Base-by-base conservation (phyloP, 2,329 filamentous ascomycete species). In the Lecanosticta acicola region DNA sequence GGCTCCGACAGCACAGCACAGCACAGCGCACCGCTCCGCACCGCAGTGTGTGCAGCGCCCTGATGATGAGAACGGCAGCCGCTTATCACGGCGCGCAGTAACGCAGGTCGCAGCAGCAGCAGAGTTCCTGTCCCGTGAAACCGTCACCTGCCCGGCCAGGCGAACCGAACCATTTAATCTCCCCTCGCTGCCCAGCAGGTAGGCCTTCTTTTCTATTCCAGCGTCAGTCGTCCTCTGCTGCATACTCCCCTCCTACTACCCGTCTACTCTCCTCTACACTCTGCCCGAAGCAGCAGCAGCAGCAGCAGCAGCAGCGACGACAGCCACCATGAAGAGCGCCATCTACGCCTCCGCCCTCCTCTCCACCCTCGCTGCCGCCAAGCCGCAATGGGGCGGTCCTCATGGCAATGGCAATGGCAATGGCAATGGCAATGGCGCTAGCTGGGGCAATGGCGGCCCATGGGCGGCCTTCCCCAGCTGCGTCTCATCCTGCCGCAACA, bases 391-490 rank as follows among this genome's bases (percentile, higher is more conserved):
- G 32, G 41, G 38, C 18, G 36, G 26, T 20, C 33, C 5, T 11
- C 19, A 39, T 19, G 18, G 18, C 18, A 39, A 39, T 19, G 42
- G 42, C 17, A 33, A 42, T 19, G 41, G 35, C 29, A 38, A 45
- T 11, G 37, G 33, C 41, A 41, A 33, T 37, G 20, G 35, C 42
- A 41, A 34, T 39, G 43, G 45, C 38, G 42, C 32, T 21, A 38
- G 34, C 20, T 39, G 38, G 7, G 51, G 46, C 14, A 38, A 33
- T 14, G 42, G 41, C 17, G 46, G 48, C 19, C 46, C 48, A 16
- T 51, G 45, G 33, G 48, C 37, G 11, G 48, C 33, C 45, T 46
- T 52, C 43, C 51, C 51, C 29, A 47, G 43, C 9, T 54, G 51
- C 43, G 48, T 45, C 33, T 43, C 37, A 21, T 47, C 44, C 45